Percentiles rank a stretch among this genome's conserved stretches.
phyloP scores from a whole-genome alignment of 805 yeast species.

The Hanseniaspora nectarophila region DNA sequence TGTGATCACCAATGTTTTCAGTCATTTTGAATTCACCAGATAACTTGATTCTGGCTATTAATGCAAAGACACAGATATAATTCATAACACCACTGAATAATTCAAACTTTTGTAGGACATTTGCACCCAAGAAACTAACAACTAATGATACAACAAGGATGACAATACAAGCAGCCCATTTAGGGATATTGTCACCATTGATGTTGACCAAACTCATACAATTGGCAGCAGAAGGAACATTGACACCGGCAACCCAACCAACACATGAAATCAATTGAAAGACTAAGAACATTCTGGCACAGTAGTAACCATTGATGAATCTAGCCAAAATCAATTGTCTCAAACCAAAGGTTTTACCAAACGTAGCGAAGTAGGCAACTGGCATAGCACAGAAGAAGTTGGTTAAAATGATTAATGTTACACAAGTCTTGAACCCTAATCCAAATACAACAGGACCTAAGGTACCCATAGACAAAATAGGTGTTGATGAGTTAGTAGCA shows the following conservation, averaged over 20 bases:
- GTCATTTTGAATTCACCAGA: conserved; percentile 54
- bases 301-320: conserved; percentile 61
- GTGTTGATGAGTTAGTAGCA: conserved; percentile 78
- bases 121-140: conserved; percentile 78
- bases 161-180: conserved; percentile 82
- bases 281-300: conserved; percentile 64
- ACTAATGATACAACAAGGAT: conserved; percentile 54
- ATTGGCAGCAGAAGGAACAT: conserved; percentile 71
- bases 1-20: conserved; percentile 37
- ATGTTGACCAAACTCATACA: conserved; percentile 63
- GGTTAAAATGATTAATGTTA: conserved; percentile 59
- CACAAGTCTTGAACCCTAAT: conserved; percentile 62
- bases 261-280: conserved; percentile 75
- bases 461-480: conserved; percentile 70
- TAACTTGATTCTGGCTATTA: conserved; percentile 63
- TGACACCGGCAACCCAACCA: conserved; percentile 92
- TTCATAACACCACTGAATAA: conserved; percentile 87
- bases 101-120: conserved; percentile 67
- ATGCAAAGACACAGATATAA: conserved; percentile 55
- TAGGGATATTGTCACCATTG: conserved; percentile 46
- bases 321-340: conserved; percentile 78
- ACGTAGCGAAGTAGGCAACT: conserved; percentile 71
- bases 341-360: conserved; percentile 74
- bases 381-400: conserved; percentile 59
- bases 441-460: conserved; percentile 53